phyloP scores from a whole-genome alignment of 192 early-diverging fungal species.

The Rhizophagus clarus region DNA sequence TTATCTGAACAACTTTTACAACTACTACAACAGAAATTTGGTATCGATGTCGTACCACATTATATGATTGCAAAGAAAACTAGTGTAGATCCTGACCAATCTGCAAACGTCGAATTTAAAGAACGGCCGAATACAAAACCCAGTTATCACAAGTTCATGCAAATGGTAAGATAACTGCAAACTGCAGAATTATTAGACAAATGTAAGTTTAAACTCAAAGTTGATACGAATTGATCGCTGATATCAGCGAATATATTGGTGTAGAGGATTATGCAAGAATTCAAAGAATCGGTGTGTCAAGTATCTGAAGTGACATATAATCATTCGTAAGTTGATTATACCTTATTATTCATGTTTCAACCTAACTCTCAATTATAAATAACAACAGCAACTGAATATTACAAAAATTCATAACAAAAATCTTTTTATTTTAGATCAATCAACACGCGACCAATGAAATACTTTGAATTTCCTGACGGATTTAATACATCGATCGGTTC shows the following conservation, averaged over 20 bases:
- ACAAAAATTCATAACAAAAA: neutral
- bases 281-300: slow-evolving; percentile 92
- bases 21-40: slow-evolving; percentile 57
- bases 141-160: slow-evolving; percentile 75
- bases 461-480: slow-evolving; percentile 95
- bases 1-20: slow-evolving; percentile 76
- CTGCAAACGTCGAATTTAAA: slow-evolving; percentile 55
- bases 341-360: too few relatives aligned
- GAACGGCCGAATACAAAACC: slow-evolving; percentile 60
- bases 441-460: slow-evolving; percentile 70
- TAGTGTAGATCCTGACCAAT: slow-evolving; percentile 70
- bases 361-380: too few relatives aligned
- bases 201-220: neutral
- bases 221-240: slow-evolving; percentile 13
- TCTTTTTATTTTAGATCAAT: slow-evolving; percentile 43
- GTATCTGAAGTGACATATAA: slow-evolving; percentile 72
- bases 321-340: slow-evolving; percentile 63
- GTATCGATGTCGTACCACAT: slow-evolving; percentile 75
- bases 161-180: slow-evolving; percentile 49
- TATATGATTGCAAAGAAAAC: slow-evolving; percentile 81
- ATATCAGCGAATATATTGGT: slow-evolving; percentile 29
- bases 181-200: neutral
- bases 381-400: neutral
- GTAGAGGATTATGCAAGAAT: slow-evolving; percentile 83
- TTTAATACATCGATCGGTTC: slow-evolving; percentile 82